Evolutionary conservation across 352 stramenopile species (phyloP), one percentile per base, ranked within the genome.

Genomic region (Albugo candida): DNA sequence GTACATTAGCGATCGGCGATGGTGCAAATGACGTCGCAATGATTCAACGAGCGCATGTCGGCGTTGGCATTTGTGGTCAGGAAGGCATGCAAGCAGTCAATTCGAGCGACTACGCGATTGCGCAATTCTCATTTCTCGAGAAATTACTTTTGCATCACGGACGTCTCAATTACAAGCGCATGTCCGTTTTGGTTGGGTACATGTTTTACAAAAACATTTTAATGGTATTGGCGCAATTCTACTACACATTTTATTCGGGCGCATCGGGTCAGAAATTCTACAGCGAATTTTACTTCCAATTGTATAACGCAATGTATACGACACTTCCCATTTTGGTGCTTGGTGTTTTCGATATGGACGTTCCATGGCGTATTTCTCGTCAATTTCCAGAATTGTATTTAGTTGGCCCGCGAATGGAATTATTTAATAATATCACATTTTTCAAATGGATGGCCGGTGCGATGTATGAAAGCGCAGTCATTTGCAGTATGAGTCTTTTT

Each of bases 201-300:
- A 95, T 94, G 34, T 99, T 99, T 61, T 98, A 98, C 81, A 97
- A 98, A 67, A 98, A 98, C 71, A 91, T 96, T 48, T 70, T 92
- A 24, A 79, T 97, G 18, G 84, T 96, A 47, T 81, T 95, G 35
- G 83, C 67, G 42, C 63, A 97, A 47, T 95, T 97, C 58, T 60
- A 95, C 4, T 83, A 81, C 58, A 93, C 86, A 54, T 80, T 97
- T 39, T 94, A 75, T 62, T 95, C 88, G 56, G 88, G 86, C 13
- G 91, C 96, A 47, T 96, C 81, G 14, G 92, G 71, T 34, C 17
- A 24, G 8, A 43, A 43, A 43, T 43, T 43, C 8, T 43, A 43
- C 38, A 24, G 39, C 63, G 45, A 43, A 59, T 39, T 21, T 47
- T 79, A 37, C 83, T 82, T 40, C 92, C 84, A 54, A 76, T 87